Base-by-base conservation (phyloP, 148 eudicot species). In the Diospyros lotus region DNA sequence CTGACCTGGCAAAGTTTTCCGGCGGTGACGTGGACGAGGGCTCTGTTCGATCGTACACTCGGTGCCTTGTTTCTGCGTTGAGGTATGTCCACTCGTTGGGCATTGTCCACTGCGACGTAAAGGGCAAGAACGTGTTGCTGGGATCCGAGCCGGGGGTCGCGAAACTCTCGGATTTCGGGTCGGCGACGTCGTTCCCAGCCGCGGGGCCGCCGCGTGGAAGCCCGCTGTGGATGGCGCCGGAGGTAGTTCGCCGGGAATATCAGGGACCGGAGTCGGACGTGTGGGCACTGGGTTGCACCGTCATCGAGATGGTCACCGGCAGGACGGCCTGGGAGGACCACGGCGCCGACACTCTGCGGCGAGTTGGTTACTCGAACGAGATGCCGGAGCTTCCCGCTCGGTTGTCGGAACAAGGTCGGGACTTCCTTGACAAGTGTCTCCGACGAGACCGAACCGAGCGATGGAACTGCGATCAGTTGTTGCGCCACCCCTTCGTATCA, bases 151-250 rank as follows among this genome's bases (percentile, higher is more conserved):
- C 61, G 0, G 76, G 89, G 6, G 60, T 62, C 9, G 98, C 88
- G 1, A 93, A 91, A 70, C 84, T 93, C 1, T 82, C 92, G 9
- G 96, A 93, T 80, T 93, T 93, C 72, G 98, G 98, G 0, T 81
- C 96, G 3, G 85, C 98, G n/a, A 41, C 12, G 45, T 75, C 54
- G 9, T 53, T 58, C 51, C 53, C 61, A 40, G 64, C 58, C 18
- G 58, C 12, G 14, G 48, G 63, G 9, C 43, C 56, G 74, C 84
- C 96, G 58, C 92, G 96, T 69, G 98, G 98, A 0, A 93, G 96
- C 18, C 98, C 98, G 6, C 69, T 93, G 2, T 93, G 96, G 96
- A 91, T 91, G 98, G 96, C 96, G 0, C 98, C 98, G n/a, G 98
- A 93, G 77, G 96, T 88, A 17, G 72, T 93, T 3, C 85, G 94